Percentiles rank a stretch among this genome's conserved stretches.
Conservation (phyloP, 805 yeast genomes). For the Torulaspora maleeae region DNA sequence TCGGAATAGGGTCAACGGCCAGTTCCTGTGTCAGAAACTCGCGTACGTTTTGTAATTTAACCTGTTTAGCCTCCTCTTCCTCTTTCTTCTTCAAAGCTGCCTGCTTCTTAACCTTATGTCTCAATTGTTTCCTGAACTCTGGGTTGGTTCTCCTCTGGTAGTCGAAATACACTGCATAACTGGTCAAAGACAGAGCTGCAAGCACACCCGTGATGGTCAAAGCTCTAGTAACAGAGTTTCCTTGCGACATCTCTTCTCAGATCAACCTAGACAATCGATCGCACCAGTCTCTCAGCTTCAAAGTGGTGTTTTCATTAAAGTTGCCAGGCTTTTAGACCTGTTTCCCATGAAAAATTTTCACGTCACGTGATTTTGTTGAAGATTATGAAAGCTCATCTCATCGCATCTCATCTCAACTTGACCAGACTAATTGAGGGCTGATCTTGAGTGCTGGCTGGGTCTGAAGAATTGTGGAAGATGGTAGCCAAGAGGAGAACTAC, state of each 20-base stretch:
- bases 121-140: conserved; percentile 74
- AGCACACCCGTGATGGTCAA: conserved; percentile 39
- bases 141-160: conserved; percentile 79
- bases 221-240: conserved; percentile 19
- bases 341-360: conserved; percentile 12
- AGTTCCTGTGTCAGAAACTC: conserved; percentile 60
- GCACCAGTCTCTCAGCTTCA: not conserved
- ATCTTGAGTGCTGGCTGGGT: not conserved
- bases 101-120: conserved; percentile 58
- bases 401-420: not conserved
- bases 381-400: conserved; percentile 7
- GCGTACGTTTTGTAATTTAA: conserved; percentile 56
- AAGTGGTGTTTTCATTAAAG: not conserved
- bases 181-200: conserved; percentile 53
- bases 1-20: conserved; percentile 69
- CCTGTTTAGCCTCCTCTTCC: conserved; percentile 55
- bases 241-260: conserved; percentile 20
- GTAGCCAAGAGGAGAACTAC: conserved; percentile 46
- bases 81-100: conserved; percentile 50
- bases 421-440: too few relatives aligned
- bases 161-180: conserved; percentile 87
- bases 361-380: conserved; percentile 7
- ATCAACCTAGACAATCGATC: not conserved
- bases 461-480: conserved; percentile 22
- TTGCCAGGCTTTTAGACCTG: not conserved